Percentiles rank a stretch among this genome's conserved stretches.
phyloP scores from a whole-genome alignment of 2,329 filamentous ascomycete species.

The Fusarium xylarioides region DNA sequence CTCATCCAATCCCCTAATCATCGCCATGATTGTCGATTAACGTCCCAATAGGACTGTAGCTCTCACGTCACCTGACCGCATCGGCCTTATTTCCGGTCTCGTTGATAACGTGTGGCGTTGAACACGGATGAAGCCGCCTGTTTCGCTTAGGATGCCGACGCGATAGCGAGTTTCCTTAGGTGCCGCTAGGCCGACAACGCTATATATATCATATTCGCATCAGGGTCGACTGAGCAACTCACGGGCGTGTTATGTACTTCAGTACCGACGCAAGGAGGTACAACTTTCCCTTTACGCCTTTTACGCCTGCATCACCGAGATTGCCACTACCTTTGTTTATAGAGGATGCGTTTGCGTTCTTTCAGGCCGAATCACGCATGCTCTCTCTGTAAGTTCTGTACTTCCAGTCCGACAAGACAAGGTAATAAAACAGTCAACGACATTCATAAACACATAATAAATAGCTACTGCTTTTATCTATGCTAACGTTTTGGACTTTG shows the following conservation, averaged over 20 bases:
- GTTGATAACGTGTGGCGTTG: neutral
- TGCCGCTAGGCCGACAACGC: neutral
- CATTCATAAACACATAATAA: too few species aligned
- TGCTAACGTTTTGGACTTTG: too few species aligned
- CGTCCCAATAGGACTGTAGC: neutral
- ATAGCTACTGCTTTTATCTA: too few species aligned
- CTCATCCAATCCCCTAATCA: neutral
- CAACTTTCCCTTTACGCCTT: neutral
- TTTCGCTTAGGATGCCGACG: neutral
- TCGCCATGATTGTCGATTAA: neutral
- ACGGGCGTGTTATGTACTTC: neutral
- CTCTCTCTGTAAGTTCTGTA: too few species aligned
- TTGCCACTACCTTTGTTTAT: neutral
- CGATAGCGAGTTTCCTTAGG: neutral
- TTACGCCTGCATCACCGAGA: neutral
- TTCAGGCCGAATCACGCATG: too few species aligned
- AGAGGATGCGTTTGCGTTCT: neutral
- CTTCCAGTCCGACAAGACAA: too few species aligned
- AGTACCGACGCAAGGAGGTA: neutral
- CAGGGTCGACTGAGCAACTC: neutral
- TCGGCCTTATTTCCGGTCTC: neutral
- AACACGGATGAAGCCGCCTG: neutral
- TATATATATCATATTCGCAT: neutral
- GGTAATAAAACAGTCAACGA: too few species aligned
- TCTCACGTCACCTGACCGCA: neutral